A percentile compares a stretch with the other conserved stretches of the same genome.
Conservation (phyloP, 768 basidiomycete genomes). For the Termitomyces sp. region DNA sequence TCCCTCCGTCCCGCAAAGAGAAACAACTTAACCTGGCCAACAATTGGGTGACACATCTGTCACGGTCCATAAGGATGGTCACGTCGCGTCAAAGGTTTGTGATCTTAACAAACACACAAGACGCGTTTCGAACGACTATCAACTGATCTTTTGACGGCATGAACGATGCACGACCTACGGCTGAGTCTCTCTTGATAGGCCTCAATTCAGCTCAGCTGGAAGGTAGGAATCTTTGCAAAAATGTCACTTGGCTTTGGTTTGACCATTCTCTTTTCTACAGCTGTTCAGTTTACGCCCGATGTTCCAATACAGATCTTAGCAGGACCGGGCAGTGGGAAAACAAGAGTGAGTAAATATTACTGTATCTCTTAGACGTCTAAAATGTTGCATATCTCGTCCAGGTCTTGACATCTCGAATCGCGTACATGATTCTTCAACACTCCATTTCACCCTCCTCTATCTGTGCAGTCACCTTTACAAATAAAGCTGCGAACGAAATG, state of each 20-base stretch:
- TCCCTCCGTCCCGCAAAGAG: not conserved
- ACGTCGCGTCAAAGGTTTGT: not conserved
- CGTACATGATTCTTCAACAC: constrained; percentile 53
- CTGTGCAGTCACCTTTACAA: constrained; percentile 83
- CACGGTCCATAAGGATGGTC: not conserved
- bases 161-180: constrained; percentile 16
- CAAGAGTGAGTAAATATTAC: constrained; percentile 33
- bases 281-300: constrained; percentile 57
- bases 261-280: constrained; percentile 25
- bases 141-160: not conserved
- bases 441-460: constrained; percentile 48
- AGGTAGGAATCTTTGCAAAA: constrained; percentile 16
- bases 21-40: not conserved
- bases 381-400: constrained; percentile 12
- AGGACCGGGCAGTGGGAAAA: constrained; percentile 74
- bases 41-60: not conserved
- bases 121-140: not conserved
- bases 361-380: not conserved
- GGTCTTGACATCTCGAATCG: constrained; percentile 66
- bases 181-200: constrained; percentile 39
- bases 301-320: constrained; percentile 75
- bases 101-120: not conserved
- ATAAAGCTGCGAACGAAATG: constrained; percentile 90
- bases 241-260: not conserved
- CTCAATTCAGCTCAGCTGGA: constrained; percentile 11